Percentiles rank a stretch among this genome's conserved stretches.
Conservation (phyloP, 2,329 filamentous ascomycete genomes). For the Scedosporium dehoogii region DNA sequence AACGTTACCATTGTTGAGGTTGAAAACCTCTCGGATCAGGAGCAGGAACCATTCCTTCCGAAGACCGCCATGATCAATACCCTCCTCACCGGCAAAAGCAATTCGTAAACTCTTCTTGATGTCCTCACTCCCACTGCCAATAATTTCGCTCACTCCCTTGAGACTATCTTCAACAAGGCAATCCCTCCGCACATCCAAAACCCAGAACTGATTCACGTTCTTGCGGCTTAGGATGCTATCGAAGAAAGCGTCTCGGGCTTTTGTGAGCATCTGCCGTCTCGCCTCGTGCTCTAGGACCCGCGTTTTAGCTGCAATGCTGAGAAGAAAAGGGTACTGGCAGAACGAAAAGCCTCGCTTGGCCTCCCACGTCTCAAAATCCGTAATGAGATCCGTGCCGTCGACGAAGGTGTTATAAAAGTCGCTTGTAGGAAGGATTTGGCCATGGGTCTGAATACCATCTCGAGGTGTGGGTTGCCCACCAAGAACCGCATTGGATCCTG, state of each 20-base stretch:
- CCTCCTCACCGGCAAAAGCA: conserved; percentile 79
- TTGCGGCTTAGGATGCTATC: conserved; percentile 72
- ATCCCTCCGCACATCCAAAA: conserved; percentile 68
- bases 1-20: conserved; percentile 67
- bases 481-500: neutral
- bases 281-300: conserved; percentile 84
- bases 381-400: conserved; percentile 75
- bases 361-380: conserved; percentile 85
- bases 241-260: conserved; percentile 83
- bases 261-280: conserved; percentile 77
- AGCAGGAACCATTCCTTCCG: conserved; percentile 93
- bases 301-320: conserved; percentile 89
- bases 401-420: conserved; percentile 83
- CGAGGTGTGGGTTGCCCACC: conserved; percentile 22
- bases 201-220: conserved; percentile 65
- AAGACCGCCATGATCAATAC: conserved; percentile 79
- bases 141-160: conserved; percentile 72
- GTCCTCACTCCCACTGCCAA: conserved; percentile 71
- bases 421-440: conserved; percentile 66
- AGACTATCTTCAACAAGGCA: conserved; percentile 85
- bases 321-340: conserved; percentile 84
- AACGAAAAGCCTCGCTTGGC: conserved; percentile 67
- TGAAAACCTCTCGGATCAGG: conserved; percentile 80
- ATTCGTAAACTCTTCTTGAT: conserved; percentile 86
- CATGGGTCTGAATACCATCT: conserved; percentile 21